Conservation (phyloP, 305 asterid genomes). For the Fraxinus baroniana region DNA sequence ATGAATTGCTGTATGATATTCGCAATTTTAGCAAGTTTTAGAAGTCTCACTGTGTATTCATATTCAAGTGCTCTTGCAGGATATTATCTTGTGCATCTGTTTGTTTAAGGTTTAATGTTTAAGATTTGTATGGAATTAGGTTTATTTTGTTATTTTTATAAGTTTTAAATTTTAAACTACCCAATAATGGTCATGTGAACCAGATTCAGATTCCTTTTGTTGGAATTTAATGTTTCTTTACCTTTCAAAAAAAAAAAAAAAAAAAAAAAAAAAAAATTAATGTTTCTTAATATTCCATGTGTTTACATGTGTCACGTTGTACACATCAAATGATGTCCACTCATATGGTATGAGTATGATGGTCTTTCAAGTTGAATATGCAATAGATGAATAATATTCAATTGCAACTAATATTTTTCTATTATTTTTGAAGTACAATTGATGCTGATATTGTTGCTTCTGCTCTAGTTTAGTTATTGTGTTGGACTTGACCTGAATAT, state of each 20-base stretch:
- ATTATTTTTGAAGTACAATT: neutral
- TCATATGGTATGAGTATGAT: neutral
- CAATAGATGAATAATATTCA: neutral
- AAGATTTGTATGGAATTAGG: neutral
- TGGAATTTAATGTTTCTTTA: neutral
- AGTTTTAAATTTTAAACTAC: neutral
- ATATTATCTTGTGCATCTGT: neutral
- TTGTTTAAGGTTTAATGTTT: neutral
- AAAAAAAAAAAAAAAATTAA: neutral
- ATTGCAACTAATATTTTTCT: neutral
- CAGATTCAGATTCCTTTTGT: neutral
- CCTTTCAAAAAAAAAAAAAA: no score
- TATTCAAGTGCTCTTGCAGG: neutral
- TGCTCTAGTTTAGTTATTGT: neutral
- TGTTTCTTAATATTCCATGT: neutral
- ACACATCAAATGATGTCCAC: neutral
- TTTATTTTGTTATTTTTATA: neutral
- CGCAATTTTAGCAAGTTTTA: neutral
- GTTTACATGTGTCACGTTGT: neutral
- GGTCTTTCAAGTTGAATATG: neutral
- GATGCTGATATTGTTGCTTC: neutral
- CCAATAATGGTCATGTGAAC: neutral
- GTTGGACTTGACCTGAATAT: conserved; percentile 9
- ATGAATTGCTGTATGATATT: neutral
- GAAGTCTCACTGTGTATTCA: neutral